phyloP scores from a whole-genome alignment of 306 rosid genomes.

The Abrus pulchellus region DNA sequence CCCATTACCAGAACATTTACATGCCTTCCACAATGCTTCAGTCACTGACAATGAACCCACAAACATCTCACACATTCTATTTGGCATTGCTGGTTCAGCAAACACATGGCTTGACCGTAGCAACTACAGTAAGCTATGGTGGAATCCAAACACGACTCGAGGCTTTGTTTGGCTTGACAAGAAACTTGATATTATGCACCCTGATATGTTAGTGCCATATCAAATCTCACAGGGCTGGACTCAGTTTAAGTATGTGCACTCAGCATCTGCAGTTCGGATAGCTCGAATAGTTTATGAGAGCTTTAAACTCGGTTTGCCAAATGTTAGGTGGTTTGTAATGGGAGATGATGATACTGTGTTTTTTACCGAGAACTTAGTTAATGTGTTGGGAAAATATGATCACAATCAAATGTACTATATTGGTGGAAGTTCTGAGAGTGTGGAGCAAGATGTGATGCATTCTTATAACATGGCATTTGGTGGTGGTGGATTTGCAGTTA shows the following conservation, averaged over 20 bases:
- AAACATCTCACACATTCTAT: slow-evolving; percentile 79
- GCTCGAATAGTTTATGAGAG: slow-evolving; percentile 81
- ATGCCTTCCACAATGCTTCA: slow-evolving; percentile 19
- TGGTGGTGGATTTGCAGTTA: slow-evolving; percentile 92
- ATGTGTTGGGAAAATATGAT: slow-evolving; percentile 76
- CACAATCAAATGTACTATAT: slow-evolving; percentile 74
- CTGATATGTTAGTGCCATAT: slow-evolving; percentile 52
- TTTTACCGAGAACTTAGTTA: slow-evolving; percentile 75
- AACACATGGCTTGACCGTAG: slow-evolving; percentile 72
- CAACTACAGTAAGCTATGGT: slow-evolving; percentile 72
- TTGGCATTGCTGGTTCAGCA: slow-evolving; percentile 85
- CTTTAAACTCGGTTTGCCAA: slow-evolving; percentile 68
- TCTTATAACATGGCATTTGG: slow-evolving; percentile 93
- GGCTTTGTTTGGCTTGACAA: slow-evolving; percentile 87
- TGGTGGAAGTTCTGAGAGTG: slow-evolving; percentile 96
- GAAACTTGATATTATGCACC: slow-evolving; percentile 38
- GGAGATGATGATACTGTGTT: slow-evolving; percentile 97
- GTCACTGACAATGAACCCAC: slow-evolving; percentile 52
- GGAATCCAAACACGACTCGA: slow-evolving; percentile 66
- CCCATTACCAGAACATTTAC: slow-evolving; percentile 54
- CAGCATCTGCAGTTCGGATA: slow-evolving; percentile 80
- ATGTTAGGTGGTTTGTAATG: slow-evolving; percentile 97
- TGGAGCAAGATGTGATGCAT: slow-evolving; percentile 85
- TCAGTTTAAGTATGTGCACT: slow-evolving; percentile 63
- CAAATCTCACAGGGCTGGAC: slow-evolving; percentile 68